Evolutionary conservation across 192 early-diverging fungal genomes (phyloP).

Genomic region (Allomyces macrogynus): DNA sequence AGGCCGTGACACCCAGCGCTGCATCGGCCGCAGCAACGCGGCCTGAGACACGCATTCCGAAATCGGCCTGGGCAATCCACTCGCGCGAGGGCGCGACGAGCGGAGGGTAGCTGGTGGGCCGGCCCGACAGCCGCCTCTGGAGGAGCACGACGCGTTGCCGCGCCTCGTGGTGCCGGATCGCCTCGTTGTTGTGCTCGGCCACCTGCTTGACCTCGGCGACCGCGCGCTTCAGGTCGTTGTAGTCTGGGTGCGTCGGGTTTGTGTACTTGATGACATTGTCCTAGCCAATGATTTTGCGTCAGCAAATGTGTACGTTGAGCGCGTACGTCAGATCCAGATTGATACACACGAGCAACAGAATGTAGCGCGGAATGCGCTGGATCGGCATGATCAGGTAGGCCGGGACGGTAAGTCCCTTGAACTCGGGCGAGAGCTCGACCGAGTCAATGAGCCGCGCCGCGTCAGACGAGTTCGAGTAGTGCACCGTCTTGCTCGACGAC

Average conservation of each 20-base stretch:
- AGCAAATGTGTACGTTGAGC: too few species aligned
- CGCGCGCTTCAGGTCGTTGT: conserved; percentile 16
- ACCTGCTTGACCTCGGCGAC: conserved; percentile 31
- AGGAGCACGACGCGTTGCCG: conserved; percentile 43
- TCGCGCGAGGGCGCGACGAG: background rate
- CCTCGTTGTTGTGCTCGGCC: conserved; percentile 58
- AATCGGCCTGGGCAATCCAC: background rate
- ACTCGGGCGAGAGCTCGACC: conserved; percentile 16
- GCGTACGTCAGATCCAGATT: too few species aligned
- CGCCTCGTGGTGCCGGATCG: conserved; percentile 60
- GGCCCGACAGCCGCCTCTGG: conserved; percentile 37
- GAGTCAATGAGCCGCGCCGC: conserved; percentile 11
- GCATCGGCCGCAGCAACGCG: too few species aligned
- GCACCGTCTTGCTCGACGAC: conserved; percentile 12
- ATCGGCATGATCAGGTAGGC: conserved; percentile 27
- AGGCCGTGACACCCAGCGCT: background rate
- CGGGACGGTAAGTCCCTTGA: conserved; percentile 25
- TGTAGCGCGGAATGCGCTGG: conserved; percentile 27
- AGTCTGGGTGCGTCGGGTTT: conserved; percentile 16
- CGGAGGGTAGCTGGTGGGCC: background rate
- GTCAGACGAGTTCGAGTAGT: conserved; percentile 8
- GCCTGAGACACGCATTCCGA: background rate
- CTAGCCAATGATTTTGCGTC: conserved; percentile 3
- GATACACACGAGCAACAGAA: conserved; percentile 5
- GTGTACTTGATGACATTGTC: conserved; percentile 32